A percentile compares a stretch with the other conserved stretches of the same genome.
phyloP scores from a whole-genome alignment of 306 rosid species.

The Cucurbita moschata region DNA sequence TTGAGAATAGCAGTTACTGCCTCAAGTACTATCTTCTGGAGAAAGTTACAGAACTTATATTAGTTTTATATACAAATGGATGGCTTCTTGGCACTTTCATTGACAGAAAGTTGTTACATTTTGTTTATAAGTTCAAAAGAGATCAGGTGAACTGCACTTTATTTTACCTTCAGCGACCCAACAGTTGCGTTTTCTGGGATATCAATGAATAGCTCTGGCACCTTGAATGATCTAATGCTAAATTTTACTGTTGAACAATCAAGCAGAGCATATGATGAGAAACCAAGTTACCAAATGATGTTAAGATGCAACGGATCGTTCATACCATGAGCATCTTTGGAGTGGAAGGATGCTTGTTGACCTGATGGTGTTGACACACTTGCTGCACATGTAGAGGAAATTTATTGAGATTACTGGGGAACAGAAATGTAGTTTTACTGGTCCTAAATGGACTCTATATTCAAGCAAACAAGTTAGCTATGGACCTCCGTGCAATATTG shows the following conservation, averaged over 20 bases:
- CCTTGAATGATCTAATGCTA: constrained; percentile 72
- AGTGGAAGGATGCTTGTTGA: constrained; percentile 26
- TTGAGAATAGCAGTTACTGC: constrained; percentile 60
- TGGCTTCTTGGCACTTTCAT: neutral
- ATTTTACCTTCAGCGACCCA: constrained; percentile 65
- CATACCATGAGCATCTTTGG: constrained; percentile 68
- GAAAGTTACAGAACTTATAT: neutral
- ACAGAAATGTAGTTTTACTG: neutral
- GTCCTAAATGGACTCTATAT: neutral
- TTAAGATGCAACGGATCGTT: neutral
- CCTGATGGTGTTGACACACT: constrained; percentile 24
- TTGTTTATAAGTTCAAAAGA: neutral
- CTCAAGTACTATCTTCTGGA: constrained; percentile 72
- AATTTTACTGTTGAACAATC: constrained; percentile 50
- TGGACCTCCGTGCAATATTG: constrained; percentile 23
- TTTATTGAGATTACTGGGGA: neutral
- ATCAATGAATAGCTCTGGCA: constrained; percentile 77
- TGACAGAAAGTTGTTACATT: neutral
- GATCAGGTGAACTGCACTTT: neutral
- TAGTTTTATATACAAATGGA: neutral
- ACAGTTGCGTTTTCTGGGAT: constrained; percentile 77
- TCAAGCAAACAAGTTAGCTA: neutral
- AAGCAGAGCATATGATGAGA: constrained; percentile 17
- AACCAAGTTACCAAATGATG: constrained; percentile 10
- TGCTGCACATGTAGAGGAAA: constrained; percentile 18